Conservation (phyloP, 768 basidiomycete genomes). For the Russula foetens region DNA sequence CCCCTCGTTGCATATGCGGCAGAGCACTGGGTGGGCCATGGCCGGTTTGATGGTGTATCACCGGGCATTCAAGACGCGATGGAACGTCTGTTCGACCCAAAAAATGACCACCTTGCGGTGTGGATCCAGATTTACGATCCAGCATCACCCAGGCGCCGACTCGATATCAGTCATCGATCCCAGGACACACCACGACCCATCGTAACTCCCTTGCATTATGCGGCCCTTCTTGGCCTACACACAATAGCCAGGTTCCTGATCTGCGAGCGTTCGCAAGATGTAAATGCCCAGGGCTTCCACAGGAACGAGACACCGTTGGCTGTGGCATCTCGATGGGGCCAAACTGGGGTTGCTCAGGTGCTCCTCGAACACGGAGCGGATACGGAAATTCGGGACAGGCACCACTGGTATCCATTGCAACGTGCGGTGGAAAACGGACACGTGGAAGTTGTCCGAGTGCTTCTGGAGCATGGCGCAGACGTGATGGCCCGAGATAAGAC, state of each 20-base stretch:
- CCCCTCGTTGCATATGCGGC: not conserved
- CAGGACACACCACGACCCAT: not conserved
- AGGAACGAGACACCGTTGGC: not conserved
- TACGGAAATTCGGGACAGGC: not conserved
- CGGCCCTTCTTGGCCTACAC: not conserved
- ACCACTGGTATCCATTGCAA: not conserved
- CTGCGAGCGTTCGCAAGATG: not conserved
- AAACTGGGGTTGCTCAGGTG: not conserved
- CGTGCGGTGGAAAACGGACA: not conserved
- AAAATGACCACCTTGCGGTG: not conserved
- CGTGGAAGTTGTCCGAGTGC: not conserved
- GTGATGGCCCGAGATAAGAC: too few relatives aligned
- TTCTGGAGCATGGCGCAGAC: not conserved
- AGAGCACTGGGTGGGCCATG: not conserved
- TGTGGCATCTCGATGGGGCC: not conserved
- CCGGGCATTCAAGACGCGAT: not conserved
- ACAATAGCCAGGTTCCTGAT: not conserved
- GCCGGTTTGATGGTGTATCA: not conserved
- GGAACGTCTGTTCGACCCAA: not conserved
- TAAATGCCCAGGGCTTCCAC: not conserved
- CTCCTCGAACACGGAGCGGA: not conserved
- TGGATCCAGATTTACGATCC: not conserved
- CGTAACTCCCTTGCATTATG: not conserved
- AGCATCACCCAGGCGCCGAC: too few relatives aligned
- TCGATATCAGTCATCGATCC: not conserved